phyloP scores from a whole-genome alignment of 345 rosid genomes.

The Gossypium longicalyx region DNA sequence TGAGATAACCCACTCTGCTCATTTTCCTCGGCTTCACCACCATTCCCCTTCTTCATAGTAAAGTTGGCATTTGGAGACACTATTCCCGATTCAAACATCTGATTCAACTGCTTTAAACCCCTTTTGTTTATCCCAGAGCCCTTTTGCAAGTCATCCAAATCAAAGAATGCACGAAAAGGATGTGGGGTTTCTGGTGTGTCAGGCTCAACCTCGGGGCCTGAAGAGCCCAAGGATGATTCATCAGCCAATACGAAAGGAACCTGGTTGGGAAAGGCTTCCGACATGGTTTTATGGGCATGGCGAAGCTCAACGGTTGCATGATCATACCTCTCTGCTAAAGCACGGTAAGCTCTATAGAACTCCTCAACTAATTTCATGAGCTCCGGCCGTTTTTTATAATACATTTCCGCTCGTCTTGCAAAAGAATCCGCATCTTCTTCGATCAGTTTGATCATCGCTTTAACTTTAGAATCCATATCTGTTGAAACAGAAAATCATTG shows the following conservation, averaged over 20 bases:
- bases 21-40: constrained; percentile 31
- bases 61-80: constrained; percentile 18
- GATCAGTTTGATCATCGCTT: constrained; percentile 88
- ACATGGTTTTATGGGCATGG: constrained; percentile 86
- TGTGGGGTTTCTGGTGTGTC: constrained; percentile 68
- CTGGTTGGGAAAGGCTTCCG: constrained; percentile 91
- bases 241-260: constrained; percentile 52
- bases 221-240: constrained; percentile 53
- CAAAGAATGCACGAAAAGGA: constrained; percentile 36
- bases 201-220: constrained; percentile 52
- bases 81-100: constrained; percentile 35
- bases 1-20: constrained; percentile 30
- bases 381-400: constrained; percentile 97
- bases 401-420: constrained; percentile 99
- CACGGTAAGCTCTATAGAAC: constrained; percentile 97
- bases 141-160: constrained; percentile 39
- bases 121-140: constrained; percentile 38
- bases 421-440: constrained; percentile 99
- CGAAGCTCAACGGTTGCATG: constrained; percentile 89
- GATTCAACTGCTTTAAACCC: constrained; percentile 69
- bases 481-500: constrained; percentile 13
- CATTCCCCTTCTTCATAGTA: constrained; percentile 23
- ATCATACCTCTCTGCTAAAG: constrained; percentile 91
- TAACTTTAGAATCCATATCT: constrained; percentile 95
- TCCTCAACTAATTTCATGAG: constrained; percentile 95